A percentile compares a stretch with the other conserved stretches of the same genome.
Conservation (phyloP, 139 green algal species). For the Coccomyxa sp. region DNA sequence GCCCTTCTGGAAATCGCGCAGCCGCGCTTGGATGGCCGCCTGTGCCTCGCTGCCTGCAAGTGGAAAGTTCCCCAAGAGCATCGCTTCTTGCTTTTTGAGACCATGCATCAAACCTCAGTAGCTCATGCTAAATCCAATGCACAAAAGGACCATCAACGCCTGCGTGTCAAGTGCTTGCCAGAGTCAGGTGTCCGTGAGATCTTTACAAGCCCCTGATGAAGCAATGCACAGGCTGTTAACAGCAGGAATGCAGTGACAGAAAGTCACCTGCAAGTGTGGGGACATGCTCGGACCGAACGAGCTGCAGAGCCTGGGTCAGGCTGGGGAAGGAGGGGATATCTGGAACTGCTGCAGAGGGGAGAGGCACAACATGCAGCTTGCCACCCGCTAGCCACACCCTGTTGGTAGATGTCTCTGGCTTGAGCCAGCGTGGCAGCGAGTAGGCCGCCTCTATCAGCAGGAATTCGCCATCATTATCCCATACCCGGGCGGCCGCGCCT, state of each 20-base stretch:
- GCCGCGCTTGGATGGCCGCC: conserved; percentile 7
- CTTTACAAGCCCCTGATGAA: too few relatives aligned
- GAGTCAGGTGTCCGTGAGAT: too few relatives aligned
- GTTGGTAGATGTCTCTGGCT: conserved; percentile 56
- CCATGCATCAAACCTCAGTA: too few relatives aligned
- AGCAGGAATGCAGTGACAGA: neutral
- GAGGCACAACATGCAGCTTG: conserved; percentile 64
- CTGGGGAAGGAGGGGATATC: conserved; percentile 35
- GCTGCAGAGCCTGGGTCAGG: conserved; percentile 32
- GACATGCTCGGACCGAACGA: conserved; percentile 25
- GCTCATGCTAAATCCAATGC: too few relatives aligned
- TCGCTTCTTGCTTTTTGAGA: too few relatives aligned
- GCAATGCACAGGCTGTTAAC: neutral
- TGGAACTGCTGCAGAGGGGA: conserved; percentile 24
- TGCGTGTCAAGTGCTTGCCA: too few relatives aligned
- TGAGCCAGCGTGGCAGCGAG: conserved; percentile 70
- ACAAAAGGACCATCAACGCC: too few relatives aligned
- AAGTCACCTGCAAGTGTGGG: conserved; percentile 4
- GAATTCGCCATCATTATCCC: conserved; percentile 96
- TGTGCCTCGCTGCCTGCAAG: neutral
- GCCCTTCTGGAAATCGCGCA: conserved; percentile 30
- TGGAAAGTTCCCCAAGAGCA: too few relatives aligned
- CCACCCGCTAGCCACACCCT: conserved; percentile 69
- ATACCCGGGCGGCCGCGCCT: conserved; percentile 39
- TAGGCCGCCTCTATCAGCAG: conserved; percentile 94